Evolutionary conservation across 2,329 filamentous ascomycete species (phyloP), one percentile per base, ranked within the genome.

Genomic region (Talaromyces sp.): DNA sequence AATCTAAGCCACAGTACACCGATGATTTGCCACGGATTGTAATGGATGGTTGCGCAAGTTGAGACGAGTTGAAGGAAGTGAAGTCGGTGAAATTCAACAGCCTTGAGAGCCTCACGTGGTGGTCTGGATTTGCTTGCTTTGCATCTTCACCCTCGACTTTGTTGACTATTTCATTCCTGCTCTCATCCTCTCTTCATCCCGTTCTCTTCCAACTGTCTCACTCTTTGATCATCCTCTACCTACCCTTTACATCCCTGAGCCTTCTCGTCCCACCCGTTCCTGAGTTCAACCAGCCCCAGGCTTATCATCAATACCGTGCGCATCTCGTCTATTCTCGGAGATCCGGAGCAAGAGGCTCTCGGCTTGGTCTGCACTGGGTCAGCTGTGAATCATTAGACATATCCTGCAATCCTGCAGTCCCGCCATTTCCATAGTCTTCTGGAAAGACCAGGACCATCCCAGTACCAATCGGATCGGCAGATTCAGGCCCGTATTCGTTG

Each of bases 391-490:
- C 37, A 20, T 41, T 10, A 4, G 17, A 17, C 20, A 6, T 41
- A 13, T 41, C 40, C 17, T 43, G 40, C 40, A 16, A 27, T 27
- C 24, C 24, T 45, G 29, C 35, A 16, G 16, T 47, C 14, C 24
- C 17, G 9, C 20, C 33, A 24, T 16, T 52, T 59, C 57, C 19
- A 57, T 51, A 47, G 14, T 33, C 44, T 59, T 59, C 54, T 57
- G 52, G 51, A 57, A 57, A 24, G 27, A 20, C 16, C 13, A 4
- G 24, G 24, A 9, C 9, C 9, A 27, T 27, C 24, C 13, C 22
- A 30, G 45, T 39, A 16, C 33, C 60, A 62, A 65, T 63, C 60
- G 57, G 55, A 55, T 52, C 17, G 16, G 17, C 13, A 4, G 30
- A 35, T 27, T 41, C 35, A 27, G 45, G 17, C 50, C 51, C 24